Percentiles rank a stretch among this genome's conserved stretches.
Evolutionary conservation across 495 filamentous ascomycete species (phyloP).

Genomic region (Lindgomyces ingoldianus): DNA sequence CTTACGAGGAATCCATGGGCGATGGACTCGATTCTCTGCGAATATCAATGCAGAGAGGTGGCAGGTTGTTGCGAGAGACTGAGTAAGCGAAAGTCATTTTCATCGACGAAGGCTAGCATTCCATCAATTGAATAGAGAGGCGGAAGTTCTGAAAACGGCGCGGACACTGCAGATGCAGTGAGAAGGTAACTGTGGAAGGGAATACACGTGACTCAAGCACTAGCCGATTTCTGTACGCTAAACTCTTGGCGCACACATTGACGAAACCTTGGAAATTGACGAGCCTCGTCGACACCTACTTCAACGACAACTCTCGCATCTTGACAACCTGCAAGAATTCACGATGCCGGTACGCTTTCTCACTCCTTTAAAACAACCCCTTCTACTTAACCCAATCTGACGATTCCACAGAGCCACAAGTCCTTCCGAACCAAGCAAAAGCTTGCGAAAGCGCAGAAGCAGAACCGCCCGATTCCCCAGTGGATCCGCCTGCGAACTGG

Average conservation of each 20-base stretch:
- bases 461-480: slow-evolving; percentile 99
- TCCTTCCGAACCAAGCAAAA: slow-evolving; percentile 99
- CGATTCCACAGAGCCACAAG: slow-evolving; percentile 80
- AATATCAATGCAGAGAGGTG: not conserved
- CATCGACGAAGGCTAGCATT: no score
- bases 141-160: no score
- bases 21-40: no score
- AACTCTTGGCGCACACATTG: slow-evolving; percentile 14
- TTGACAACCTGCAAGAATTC: slow-evolving; percentile 19
- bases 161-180: no score
- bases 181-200: no score
- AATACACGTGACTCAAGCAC: not conserved
- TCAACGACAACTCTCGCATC: slow-evolving; percentile 11
- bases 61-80: not conserved
- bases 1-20: no score
- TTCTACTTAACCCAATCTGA: no score
- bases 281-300: slow-evolving; percentile 6
- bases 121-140: no score
- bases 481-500: slow-evolving; percentile 97
- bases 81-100: no score
- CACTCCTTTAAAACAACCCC: not conserved
- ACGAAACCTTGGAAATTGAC: slow-evolving; percentile 1
- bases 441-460: slow-evolving; percentile 99
- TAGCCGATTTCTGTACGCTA: not conserved
- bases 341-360: slow-evolving; percentile 29